A percentile compares a stretch with the other conserved stretches of the same genome.
These are phyloP conservation scores for Suillus plorans DNA, from an alignment of 768 basidiomycete genomes.

Conservation along the genomic window DNA sequence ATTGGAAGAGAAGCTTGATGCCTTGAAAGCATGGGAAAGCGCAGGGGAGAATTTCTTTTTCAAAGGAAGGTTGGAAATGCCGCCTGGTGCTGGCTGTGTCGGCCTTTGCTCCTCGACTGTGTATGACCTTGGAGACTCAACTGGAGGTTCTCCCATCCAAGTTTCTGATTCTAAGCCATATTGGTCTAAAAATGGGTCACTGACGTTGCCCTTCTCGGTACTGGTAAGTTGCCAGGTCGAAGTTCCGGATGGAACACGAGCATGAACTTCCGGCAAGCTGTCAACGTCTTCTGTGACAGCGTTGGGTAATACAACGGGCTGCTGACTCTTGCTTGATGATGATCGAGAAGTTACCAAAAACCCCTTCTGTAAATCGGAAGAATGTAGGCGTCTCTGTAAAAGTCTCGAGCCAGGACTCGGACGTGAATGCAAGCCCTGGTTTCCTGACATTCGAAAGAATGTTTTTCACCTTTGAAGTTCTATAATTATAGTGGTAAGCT, in stretches of 20 bases:
- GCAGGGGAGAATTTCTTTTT: conserved; percentile 13
- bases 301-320: neutral
- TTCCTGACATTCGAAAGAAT: neutral
- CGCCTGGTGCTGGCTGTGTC: neutral
- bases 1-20: conserved; percentile 4
- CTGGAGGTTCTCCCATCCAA: conserved; percentile 10
- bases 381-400: neutral
- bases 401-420: conserved; percentile 3
- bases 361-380: conserved; percentile 13
- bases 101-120: neutral
- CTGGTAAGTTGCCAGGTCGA: neutral
- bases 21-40: conserved; percentile 10
- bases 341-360: conserved; percentile 18
- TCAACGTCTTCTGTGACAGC: neutral
- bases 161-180: neutral
- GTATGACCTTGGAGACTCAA: conserved; percentile 7
- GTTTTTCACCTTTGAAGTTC: neutral
- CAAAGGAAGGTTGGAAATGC: conserved; percentile 1
- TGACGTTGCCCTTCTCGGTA: neutral
- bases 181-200: neutral
- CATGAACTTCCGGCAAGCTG: conserved; percentile 1
- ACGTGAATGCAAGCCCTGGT: neutral
- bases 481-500: neutral
- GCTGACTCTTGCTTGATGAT: neutral
- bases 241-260: conserved; percentile 1